Percentiles rank a stretch among this genome's conserved stretches.
Conservation (phyloP, 805 yeast genomes). For the Teunomyces gatunensis region DNA sequence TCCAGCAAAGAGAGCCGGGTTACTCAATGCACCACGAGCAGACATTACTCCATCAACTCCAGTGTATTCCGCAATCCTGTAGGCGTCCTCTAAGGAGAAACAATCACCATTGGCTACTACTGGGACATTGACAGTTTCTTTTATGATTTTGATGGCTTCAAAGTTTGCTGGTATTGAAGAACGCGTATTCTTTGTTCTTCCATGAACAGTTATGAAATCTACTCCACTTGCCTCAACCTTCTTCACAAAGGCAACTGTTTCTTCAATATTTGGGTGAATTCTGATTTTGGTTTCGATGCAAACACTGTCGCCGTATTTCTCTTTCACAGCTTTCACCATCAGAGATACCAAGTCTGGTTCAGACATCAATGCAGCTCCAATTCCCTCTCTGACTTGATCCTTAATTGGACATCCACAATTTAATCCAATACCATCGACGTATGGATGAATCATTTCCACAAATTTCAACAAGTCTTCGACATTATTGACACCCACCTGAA, state of each 20-base stretch:
- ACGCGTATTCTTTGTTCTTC: conserved; percentile 81
- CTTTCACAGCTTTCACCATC: conserved; percentile 83
- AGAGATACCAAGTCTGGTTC: conserved; percentile 75
- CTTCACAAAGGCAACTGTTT: conserved; percentile 71
- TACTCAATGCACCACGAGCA: conserved; percentile 79
- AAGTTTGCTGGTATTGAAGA: conserved; percentile 80
- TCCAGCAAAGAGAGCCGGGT: conserved; percentile 88
- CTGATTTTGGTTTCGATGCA: conserved; percentile 90
- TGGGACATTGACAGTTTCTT: conserved; percentile 59
- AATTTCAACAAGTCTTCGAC: conserved; percentile 77
- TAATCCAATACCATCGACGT: conserved; percentile 88
- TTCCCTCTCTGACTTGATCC: conserved; percentile 93
- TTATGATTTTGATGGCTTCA: conserved; percentile 72
- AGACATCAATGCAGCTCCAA: conserved; percentile 92
- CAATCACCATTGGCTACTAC: conserved; percentile 99
- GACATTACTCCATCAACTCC: conserved; percentile 95
- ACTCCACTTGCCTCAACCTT: conserved; percentile 84
- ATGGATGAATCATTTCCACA: conserved; percentile 85
- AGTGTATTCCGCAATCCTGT: conserved; percentile 58
- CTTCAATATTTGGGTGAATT: conserved; percentile 71
- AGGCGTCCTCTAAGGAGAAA: conserved; percentile 62
- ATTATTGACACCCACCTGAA: conserved; percentile 89
- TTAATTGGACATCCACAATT: conserved; percentile 98
- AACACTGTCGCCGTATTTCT: conserved; percentile 65
- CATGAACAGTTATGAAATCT: conserved; percentile 92